phyloP scores from a whole-genome alignment of 2,329 filamentous ascomycete genomes.

The Proliferodiscus dingleyae region DNA sequence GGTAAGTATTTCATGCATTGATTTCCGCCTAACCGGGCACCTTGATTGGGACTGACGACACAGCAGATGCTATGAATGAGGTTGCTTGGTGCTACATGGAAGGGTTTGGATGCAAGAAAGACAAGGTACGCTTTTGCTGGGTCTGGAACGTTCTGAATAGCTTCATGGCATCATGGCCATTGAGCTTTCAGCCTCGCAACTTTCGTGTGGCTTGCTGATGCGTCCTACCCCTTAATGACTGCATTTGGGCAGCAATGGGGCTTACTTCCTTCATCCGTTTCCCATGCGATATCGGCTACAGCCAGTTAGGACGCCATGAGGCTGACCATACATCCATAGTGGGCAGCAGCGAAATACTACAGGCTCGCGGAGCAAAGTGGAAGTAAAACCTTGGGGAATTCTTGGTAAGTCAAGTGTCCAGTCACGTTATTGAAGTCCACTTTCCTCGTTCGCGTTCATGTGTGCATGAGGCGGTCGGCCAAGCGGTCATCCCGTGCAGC shows the following conservation, averaged over 20 bases:
- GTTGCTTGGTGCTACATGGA: constrained; percentile 92
- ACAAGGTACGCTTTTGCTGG: constrained; percentile 68
- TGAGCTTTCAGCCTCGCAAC: constrained; percentile 22
- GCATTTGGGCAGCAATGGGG: constrained; percentile 43
- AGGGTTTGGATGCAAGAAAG: constrained; percentile 96
- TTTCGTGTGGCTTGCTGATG: constrained; percentile 27
- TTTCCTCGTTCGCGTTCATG: constrained; percentile 9
- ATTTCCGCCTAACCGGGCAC: constrained; percentile 13
- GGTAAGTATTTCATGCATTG: constrained; percentile 39
- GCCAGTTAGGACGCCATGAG: constrained; percentile 36
- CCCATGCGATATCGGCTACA: constrained; percentile 17
- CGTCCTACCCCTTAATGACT: constrained; percentile 22
- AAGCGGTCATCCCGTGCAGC: constrained; percentile 16
- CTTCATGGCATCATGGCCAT: constrained; percentile 20
- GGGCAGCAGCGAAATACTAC: constrained; percentile 81
- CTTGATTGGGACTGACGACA: constrained; percentile 22
- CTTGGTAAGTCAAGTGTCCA: constrained; percentile 65
- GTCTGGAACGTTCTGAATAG: constrained; percentile 19
- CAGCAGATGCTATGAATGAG: constrained; percentile 90
- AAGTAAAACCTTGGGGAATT: constrained; percentile 86
- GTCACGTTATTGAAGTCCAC: constrained; percentile 9
- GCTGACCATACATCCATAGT: constrained; percentile 51
- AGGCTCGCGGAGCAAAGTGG: constrained; percentile 85
- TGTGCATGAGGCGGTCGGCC: constrained; percentile 9
- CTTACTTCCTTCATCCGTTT: constrained; percentile 16